Conservation (phyloP, 129 eudicot species). For the Chrysanthemum lavandulifolium region DNA sequence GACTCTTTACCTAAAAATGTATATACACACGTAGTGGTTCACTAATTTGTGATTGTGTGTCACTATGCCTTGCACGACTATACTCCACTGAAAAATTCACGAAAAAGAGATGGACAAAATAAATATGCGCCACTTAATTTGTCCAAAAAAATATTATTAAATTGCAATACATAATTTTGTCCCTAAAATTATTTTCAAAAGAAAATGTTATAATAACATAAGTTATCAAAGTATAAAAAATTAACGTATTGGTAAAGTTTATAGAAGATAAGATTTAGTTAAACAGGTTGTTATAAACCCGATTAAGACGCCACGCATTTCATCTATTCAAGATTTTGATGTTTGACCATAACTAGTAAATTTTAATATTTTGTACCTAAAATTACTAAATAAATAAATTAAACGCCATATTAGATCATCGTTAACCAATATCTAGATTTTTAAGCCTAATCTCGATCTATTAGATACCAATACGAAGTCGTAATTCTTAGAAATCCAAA, state of each 20-base stretch:
- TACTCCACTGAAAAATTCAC: too few relatives aligned
- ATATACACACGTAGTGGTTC: too few relatives aligned
- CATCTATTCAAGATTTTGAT: conserved; percentile 21
- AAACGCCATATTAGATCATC: not conserved
- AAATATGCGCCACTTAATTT: too few relatives aligned
- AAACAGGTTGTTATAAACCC: conserved; percentile 25
- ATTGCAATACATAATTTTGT: too few relatives aligned
- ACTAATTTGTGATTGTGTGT: too few relatives aligned
- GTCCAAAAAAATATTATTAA: too few relatives aligned
- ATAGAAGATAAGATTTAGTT: conserved; percentile 16
- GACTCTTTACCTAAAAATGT: too few relatives aligned
- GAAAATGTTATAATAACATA: not conserved
- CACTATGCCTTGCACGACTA: too few relatives aligned
- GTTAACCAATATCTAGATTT: not conserved
- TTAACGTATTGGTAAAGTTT: conserved; percentile 13
- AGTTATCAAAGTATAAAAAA: not conserved
- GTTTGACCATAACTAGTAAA: conserved; percentile 17
- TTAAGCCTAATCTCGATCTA: not conserved
- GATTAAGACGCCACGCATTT: conserved; percentile 18
- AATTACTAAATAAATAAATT: not conserved
- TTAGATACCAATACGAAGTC: not conserved
- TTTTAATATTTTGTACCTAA: not conserved
- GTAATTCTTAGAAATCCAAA: not conserved
- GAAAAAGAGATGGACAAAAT: too few relatives aligned
- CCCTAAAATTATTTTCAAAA: too few relatives aligned